A percentile compares a stretch with the other conserved stretches of the same genome.
Evolutionary conservation across 2,329 filamentous ascomycete species (phyloP).

Genomic region (Orbilia ellipsospora): DNA sequence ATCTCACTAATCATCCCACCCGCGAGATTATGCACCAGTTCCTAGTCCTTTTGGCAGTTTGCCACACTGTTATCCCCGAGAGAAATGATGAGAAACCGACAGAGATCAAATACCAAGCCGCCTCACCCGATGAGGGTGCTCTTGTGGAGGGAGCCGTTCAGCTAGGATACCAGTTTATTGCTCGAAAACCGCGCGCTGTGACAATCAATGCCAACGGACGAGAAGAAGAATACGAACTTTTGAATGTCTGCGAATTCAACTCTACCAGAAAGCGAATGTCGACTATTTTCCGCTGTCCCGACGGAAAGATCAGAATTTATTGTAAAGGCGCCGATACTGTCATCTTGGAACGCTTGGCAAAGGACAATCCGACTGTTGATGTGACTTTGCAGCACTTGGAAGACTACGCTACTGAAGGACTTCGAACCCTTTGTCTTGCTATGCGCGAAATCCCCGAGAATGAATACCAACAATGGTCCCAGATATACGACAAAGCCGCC

Average conservation of each 20-base stretch:
- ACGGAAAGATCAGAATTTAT: conserved; percentile 93
- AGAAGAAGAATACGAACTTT: conserved; percentile 83
- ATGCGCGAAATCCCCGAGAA: conserved; percentile 92
- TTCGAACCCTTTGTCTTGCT: conserved; percentile 92
- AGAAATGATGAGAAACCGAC: conserved; percentile 79
- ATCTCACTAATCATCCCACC: conserved; percentile 72
- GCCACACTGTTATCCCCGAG: conserved; percentile 97
- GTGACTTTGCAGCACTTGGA: conserved; percentile 94
- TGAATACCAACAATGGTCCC: conserved; percentile 87
- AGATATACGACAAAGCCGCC: conserved; percentile 84
- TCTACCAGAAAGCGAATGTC: conserved; percentile 98
- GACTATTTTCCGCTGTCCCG: conserved; percentile 93
- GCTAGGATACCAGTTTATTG: conserved; percentile 89
- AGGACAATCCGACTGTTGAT: conserved; percentile 85
- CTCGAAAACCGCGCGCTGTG: conserved; percentile 88
- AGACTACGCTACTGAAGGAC: conserved; percentile 95
- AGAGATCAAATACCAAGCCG: conserved; percentile 95
- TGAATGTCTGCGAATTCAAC: conserved; percentile 99
- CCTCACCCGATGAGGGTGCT: conserved; percentile 97
- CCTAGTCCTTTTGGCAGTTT: conserved; percentile 84
- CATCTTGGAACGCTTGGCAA: conserved; percentile 84
- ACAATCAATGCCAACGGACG: conserved; percentile 80
- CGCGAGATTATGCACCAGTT: conserved; percentile 81
- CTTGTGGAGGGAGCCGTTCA: conserved; percentile 88
- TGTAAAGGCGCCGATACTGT: conserved; percentile 98